Percentiles rank a stretch among this genome's conserved stretches.
Conservation (phyloP, 2,329 filamentous ascomycete species). For the Tolypocladium tropicale region DNA sequence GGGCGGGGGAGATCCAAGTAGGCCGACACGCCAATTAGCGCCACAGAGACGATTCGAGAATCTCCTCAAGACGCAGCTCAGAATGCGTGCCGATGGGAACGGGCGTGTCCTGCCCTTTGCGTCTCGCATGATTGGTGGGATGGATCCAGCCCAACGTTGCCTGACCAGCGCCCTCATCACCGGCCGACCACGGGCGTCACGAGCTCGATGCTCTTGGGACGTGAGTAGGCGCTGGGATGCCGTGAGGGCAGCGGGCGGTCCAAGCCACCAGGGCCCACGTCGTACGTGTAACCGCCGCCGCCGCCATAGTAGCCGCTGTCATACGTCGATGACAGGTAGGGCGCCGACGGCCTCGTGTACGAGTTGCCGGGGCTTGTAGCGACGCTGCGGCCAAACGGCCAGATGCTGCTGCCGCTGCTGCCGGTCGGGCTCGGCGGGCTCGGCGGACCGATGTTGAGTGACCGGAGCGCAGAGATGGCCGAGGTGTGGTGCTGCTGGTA, state of each 20-base stretch:
- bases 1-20: not conserved
- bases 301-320: slow-evolving; percentile 30
- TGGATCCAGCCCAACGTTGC: not conserved
- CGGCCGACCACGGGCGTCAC: slow-evolving; percentile 49
- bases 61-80: not conserved
- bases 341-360: slow-evolving; percentile 30
- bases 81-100: not conserved
- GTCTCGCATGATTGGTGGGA: not conserved
- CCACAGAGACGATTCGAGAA: not conserved
- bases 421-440: slow-evolving; percentile 45
- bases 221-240: slow-evolving; percentile 41
- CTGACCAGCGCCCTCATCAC: slow-evolving; percentile 15
- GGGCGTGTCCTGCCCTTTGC: not conserved
- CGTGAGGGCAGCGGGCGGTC: slow-evolving; percentile 49
- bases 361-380: slow-evolving; percentile 43
- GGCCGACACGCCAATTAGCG: not conserved
- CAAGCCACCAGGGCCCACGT: slow-evolving; percentile 21
- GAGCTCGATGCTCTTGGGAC: slow-evolving; percentile 53
- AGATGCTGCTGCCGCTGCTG: slow-evolving; percentile 32
- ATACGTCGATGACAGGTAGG: slow-evolving; percentile 40
- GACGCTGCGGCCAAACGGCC: slow-evolving; percentile 43
- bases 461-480: slow-evolving; percentile 45
- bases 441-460: slow-evolving; percentile 40
- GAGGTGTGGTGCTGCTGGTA: slow-evolving; percentile 32
- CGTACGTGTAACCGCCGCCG: slow-evolving; percentile 27